Base-by-base conservation (phyloP, 768 basidiomycete genomes). In the Tylopilus cervinicoccineus region DNA sequence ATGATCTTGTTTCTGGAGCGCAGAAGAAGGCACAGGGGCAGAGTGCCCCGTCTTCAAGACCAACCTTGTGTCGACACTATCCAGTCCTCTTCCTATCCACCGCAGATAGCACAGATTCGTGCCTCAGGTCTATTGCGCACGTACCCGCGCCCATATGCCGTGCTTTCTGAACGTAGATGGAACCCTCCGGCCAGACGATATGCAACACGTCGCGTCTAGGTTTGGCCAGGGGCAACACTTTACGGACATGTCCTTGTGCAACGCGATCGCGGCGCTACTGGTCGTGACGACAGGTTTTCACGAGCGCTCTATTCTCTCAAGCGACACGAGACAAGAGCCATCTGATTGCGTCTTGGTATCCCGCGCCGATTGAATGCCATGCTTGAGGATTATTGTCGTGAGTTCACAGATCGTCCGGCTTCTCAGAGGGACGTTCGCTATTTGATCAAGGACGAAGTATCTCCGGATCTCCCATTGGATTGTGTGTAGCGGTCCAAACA, bases 81-180 rank as follows among this genome's bases (percentile, higher is more conserved):
- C n/a, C n/a, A n/a, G n/a, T n/a, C n/a, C n/a, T n/a, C n/a, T n/a
- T n/a, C n/a, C n/a, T n/a, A n/a, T n/a, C n/a, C n/a, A n/a, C n/a
- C n/a, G n/a, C n/a, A n/a, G n/a, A n/a, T n/a, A n/a, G n/a, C n/a
- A n/a, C n/a, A n/a, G n/a, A n/a, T n/a, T n/a, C n/a, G n/a, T n/a
- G n/a, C 29, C 28, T 14, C 28, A 57, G 50, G 59, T 43, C 43
- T 7, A 60, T 54, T 58, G 45, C 45, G 2, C 55, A 57, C 31
- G 55, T 73, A 71, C 45, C 65, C 71, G 1, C 57, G 61, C 4
- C 65, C 72, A 3, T 65, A 67, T 17, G 56, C 71, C 1, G 72
- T 63, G 72, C 3, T 75, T 75, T 51, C 47, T 73, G 9, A 61
- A 72, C 28, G 43, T 38, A 4, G 53, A 56, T 12, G 56, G 59